Evolutionary conservation across 2,329 filamentous ascomycete genomes (phyloP), one percentile per base, ranked within the genome.

Genomic region (Plenodomus lindquistii): DNA sequence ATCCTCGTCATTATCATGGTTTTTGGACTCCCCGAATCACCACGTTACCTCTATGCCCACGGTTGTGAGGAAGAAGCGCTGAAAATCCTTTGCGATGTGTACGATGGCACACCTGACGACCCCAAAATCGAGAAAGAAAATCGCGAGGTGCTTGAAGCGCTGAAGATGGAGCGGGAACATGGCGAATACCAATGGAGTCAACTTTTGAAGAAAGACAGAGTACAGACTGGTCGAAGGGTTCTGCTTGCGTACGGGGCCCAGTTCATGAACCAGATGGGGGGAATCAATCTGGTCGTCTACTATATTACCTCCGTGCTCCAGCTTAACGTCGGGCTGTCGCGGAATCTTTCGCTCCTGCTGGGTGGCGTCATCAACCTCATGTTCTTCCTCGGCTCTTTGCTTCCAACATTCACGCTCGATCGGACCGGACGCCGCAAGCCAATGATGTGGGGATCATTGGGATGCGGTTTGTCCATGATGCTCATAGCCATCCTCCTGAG

Each of bases 101-200:
- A 71, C 42, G 76, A 76, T 17, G 65, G 63, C 13, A 65, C 81
- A 37, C 56, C 57, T 76, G 77, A 84, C 34, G 77, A 81, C 52
- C 71, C 71, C 71, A 29, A 79, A 83, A 84, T 84, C 63, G 67
- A 65, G 2, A 75, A 79, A 45, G 61, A 78, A 9, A 83, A 87
- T 24, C 38, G 41, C 9, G 60, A 73, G 8, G 71, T 75, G 9
- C 55, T 75, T 1, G 66, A 70, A 24, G 69, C 70, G 0, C 40
- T 75, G 5, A 65, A 61, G 24, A 38, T 74, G 1, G 72, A 75
- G 44, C 54, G 67, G 45, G 63, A 67, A 46, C 60, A 71, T 40
- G 71, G 72, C 27, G 70, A 72, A 53, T 74, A 73, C 47, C 55
- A 48, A 10, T 75, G 73, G 73, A 59, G 61, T 9, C 62, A 73